Percentiles rank a stretch among this genome's conserved stretches.
Conservation (phyloP, 2,329 filamentous ascomycete genomes). For the Aspergillus aculeatus region DNA sequence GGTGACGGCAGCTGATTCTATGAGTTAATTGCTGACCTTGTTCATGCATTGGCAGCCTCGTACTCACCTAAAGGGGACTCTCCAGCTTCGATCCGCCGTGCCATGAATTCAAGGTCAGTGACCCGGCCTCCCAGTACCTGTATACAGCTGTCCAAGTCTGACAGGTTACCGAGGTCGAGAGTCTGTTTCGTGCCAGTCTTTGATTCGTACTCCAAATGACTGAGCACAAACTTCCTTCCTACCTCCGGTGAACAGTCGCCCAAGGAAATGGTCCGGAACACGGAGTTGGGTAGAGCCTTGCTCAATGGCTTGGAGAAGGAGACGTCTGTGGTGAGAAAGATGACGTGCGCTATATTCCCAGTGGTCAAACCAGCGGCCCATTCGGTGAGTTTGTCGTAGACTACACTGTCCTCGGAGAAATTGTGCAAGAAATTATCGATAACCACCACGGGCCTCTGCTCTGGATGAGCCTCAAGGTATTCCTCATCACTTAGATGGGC, state of each 20-base stretch:
- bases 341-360: slow-evolving; percentile 85
- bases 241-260: slow-evolving; percentile 84
- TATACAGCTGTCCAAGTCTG: slow-evolving; percentile 78
- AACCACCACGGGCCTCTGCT: slow-evolving; percentile 76
- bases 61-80: slow-evolving; percentile 67
- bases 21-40: slow-evolving; percentile 18
- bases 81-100: slow-evolving; percentile 82
- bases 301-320: slow-evolving; percentile 84
- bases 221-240: slow-evolving; percentile 86
- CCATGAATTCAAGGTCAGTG: slow-evolving; percentile 92
- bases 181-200: slow-evolving; percentile 38
- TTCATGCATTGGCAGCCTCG: too few species aligned
- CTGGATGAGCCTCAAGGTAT: slow-evolving; percentile 85
- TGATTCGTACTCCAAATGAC: slow-evolving; percentile 61
- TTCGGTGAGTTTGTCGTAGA: slow-evolving; percentile 75
- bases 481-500: slow-evolving; percentile 73
- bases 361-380: slow-evolving; percentile 87
- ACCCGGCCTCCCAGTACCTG: slow-evolving; percentile 80
- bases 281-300: slow-evolving; percentile 83
- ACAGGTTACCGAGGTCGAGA: slow-evolving; percentile 59
- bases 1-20: slow-evolving; percentile 63
- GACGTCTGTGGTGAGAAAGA: slow-evolving; percentile 88
- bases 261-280: slow-evolving; percentile 82
- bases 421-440: slow-evolving; percentile 92
- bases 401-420: slow-evolving; percentile 64